Conservation (phyloP, 139 green algal species). For the Mychonastes homosphaera region DNA sequence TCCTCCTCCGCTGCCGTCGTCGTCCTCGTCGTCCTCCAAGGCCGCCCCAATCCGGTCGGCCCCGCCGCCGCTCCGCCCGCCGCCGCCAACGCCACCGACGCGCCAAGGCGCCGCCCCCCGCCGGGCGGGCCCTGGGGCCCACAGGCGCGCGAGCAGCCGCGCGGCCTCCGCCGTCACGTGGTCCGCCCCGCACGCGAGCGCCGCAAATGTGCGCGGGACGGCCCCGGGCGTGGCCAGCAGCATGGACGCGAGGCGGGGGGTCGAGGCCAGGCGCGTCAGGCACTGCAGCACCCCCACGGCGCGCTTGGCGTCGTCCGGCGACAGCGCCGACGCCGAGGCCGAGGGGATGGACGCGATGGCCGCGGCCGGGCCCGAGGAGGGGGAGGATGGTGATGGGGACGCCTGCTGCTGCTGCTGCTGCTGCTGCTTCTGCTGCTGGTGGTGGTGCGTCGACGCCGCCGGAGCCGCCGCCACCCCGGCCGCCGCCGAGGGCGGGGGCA, state of each 20-base stretch:
- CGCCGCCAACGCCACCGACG: conserved; percentile 1
- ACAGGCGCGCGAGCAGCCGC: conserved; percentile 60
- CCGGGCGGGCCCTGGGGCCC: conserved; percentile 39
- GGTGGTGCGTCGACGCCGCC: too few species aligned
- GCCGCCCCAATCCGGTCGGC: too few species aligned
- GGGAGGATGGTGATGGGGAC: too few species aligned
- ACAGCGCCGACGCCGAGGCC: conserved; percentile 3
- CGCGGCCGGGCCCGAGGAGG: not conserved
- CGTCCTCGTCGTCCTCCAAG: too few species aligned
- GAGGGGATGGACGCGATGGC: not conserved
- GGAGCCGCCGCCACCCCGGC: too few species aligned
- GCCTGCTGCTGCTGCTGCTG: too few species aligned
- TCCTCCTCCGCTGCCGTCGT: not conserved
- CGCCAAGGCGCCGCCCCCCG: conserved; percentile 24
- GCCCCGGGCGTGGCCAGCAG: conserved; percentile 27
- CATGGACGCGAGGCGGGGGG: conserved; percentile 21
- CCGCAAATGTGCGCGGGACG: conserved; percentile 31
- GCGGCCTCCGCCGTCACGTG: conserved; percentile 57
- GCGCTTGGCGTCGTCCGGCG: conserved; percentile 24
- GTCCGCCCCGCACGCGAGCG: conserved; percentile 43
- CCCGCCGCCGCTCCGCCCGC: too few species aligned
- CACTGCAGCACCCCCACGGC: conserved; percentile 54
- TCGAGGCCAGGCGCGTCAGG: conserved; percentile 53
- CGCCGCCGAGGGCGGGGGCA: not conserved
- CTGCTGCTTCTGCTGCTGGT: too few species aligned